phyloP scores from a whole-genome alignment of 208 protist genomes.

The Sergeia podlipaevii region DNA sequence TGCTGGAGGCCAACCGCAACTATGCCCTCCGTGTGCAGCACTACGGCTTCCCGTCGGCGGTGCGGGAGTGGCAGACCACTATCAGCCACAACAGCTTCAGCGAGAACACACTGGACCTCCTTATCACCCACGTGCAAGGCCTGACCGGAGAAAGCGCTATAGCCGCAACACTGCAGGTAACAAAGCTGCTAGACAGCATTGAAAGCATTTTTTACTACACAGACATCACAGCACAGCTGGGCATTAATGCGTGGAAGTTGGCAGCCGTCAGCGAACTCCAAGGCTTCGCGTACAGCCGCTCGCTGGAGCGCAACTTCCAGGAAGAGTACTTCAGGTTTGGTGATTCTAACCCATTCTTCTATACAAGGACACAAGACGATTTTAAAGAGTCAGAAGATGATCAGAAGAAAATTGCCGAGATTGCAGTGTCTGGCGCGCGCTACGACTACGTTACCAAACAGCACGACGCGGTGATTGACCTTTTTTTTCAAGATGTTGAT shows the following conservation, averaged over 20 bases:
- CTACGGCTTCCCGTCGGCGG: constrained; percentile 5
- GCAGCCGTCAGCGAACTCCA: not conserved
- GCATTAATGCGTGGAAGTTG: not conserved
- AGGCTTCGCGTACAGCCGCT: constrained; percentile 5
- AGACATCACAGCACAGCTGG: constrained; percentile 2
- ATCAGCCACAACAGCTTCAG: not conserved
- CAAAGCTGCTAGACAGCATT: not conserved
- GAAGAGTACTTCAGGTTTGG: not conserved
- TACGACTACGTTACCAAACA: constrained; percentile 2
- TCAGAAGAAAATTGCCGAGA: not conserved
- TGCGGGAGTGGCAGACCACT: not conserved
- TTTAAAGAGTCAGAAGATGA: not conserved
- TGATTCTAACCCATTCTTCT: not conserved
- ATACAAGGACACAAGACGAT: constrained; percentile 4
- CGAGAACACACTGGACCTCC: not conserved
- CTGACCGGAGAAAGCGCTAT: not conserved
- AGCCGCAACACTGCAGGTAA: not conserved
- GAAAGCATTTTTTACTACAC: constrained; percentile 3
- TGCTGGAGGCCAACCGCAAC: not conserved
- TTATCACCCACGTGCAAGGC: not conserved
- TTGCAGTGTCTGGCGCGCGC: constrained; percentile 3
- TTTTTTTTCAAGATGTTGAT: no score
- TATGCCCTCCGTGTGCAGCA: constrained; percentile 9
- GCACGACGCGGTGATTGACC: no score
- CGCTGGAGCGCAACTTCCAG: constrained; percentile 6